Evolutionary conservation across 805 yeast species (phyloP), one percentile per base, ranked within the genome.

Genomic region (Dipodascus albidus): DNA sequence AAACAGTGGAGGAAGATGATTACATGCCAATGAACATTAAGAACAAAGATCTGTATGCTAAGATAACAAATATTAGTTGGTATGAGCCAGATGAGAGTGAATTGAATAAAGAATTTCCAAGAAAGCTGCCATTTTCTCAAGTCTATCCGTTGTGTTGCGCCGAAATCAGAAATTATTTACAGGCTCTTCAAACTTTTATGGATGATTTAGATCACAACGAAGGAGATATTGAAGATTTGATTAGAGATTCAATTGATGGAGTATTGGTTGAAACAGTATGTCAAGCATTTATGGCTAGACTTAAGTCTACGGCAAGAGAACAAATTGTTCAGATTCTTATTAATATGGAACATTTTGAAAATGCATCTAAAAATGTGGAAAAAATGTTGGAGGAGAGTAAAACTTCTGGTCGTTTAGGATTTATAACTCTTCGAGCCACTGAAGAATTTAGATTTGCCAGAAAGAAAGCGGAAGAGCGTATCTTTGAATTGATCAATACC

Each of bases 91-190:
- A 72, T 52, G 76, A 76, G 15, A 64, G 70, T 1, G 76, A 79
- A 21, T 52, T 48, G 49, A 63, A 64, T 51, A 67, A 62, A 58
- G 68, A 64, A 4, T 79, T 78, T 54, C 84, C 87, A 1, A 74
- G 81, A 56, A 79, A 83, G 0, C 69, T 91, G 52, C 97, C 98
- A 15, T 93, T 91, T 63, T 87, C 96, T 52, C 85, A 86, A 54
- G 81, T 88, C 55, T 90, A 88, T 62, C 90, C 95, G 23, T 84
- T 87, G 70, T 80, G 88, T 31, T 91, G 97, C 67, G 79, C 87
- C 22, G 82, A 86, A 38, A 67, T 87, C 19, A 75, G 87, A 53
- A 76, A 80, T 17, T 80, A 85, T 42, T 75, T 90, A 20, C 74
- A 78, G 24, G 80, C 80, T 55, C 75, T 86, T 51, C 72, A 79